phyloP scores from a whole-genome alignment of 176 grass and related monocot species.

The Cenchrus fungigraminus region DNA sequence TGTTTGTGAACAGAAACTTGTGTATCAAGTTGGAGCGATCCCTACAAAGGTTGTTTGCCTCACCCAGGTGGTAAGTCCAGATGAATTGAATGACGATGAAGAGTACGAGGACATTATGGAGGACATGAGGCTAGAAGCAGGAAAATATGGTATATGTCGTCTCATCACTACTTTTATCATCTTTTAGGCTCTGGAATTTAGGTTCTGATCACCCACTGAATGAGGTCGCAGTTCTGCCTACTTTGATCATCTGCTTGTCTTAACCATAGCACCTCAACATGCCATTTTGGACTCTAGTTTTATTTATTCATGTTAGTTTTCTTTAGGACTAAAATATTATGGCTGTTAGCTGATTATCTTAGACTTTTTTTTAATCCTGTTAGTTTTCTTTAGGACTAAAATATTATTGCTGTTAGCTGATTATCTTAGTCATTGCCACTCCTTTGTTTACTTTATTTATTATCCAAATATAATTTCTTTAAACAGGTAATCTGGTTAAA shows the following conservation, averaged over 20 bases:
- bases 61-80: conserved; percentile 74
- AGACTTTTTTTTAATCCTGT: conserved; percentile 17
- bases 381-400: not conserved
- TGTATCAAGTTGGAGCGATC: conserved; percentile 86
- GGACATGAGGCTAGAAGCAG: conserved; percentile 92
- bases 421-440: not conserved
- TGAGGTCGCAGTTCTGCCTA: too few species aligned
- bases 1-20: conserved; percentile 78
- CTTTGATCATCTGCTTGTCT: not conserved
- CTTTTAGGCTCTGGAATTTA: conserved; percentile 12
- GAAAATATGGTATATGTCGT: conserved; percentile 79
- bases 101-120: conserved; percentile 98
- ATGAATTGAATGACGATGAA: conserved; percentile 92
- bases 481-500: conserved; percentile 77
- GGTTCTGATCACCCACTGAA: conserved; percentile 14
- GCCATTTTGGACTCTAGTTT: not conserved
- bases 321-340: not conserved
- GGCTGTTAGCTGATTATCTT: conserved; percentile 12
- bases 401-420: conserved; percentile 13
- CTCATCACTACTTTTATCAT: conserved; percentile 11
- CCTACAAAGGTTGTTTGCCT: conserved; percentile 92
- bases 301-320: conserved; percentile 24
- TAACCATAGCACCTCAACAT: not conserved
- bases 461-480: conserved; percentile 6
- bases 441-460: not conserved